Base-by-base conservation (phyloP, 1,139 yeast species). In the Wickerhamomyces sp. region DNA sequence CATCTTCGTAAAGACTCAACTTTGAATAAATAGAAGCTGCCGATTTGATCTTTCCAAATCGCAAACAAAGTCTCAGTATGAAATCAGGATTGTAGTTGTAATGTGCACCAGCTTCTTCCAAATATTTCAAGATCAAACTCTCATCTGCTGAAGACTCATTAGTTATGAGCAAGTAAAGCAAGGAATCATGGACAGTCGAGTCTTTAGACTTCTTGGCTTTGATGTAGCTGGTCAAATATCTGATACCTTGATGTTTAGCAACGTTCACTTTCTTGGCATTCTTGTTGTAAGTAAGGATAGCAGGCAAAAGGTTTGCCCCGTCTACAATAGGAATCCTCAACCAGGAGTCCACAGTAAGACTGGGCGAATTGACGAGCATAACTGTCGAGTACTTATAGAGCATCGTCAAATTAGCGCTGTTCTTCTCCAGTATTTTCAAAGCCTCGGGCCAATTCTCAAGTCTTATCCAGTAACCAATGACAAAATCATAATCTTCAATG, bases 281-380 rank as follows among this genome's bases (percentile, higher is more conserved):
- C 40, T 66, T 68, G 37, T 68, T 78, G 57, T 83, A 87, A 0
- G 78, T 68, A 42, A 88, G 56, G 14, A 91, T 63, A 0, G 96
- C 79, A 1, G 96, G 95, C 6, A 91, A 59, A 21, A 93, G 64
- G 42, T 69, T 75, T 10, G 73, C 70, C 28, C 51, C 49, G 31
- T 51, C 49, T 5, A 51, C 15, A 10, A 28, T 36, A 2, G 45
- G 28, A 30, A 47, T 39, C 38, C 80, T 69, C 52, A 85, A 70
- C 97, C 96, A 91, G 0, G 85, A 70, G 29, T 82, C 84, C 2
- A 85, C 75, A 0, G 96, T 86, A 12, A 68, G 70, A 24, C 64
- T 64, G 0, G 99, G 91, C 9, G 73, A 61, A 48, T 86, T 84
- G 5, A 79, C 66, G 37, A 91, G 58, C 26, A 91, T 57, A 0